Conservation (phyloP, 495 filamentous ascomycete species). For the Amniculicola lignicola region DNA sequence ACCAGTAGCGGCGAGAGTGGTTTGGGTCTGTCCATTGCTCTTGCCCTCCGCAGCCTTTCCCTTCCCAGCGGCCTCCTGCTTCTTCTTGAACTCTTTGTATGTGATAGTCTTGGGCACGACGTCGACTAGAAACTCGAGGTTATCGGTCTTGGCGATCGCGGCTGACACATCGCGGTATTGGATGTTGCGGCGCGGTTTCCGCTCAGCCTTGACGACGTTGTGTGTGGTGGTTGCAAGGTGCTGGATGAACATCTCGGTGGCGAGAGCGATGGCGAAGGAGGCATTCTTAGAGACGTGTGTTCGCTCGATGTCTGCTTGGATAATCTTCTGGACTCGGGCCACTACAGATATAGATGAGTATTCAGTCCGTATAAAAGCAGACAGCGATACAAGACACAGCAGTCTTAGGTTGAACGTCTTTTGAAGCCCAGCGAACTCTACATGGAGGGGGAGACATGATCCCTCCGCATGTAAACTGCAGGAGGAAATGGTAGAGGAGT, state of each 20-base stretch:
- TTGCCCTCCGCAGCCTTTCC: slow-evolving; percentile 11
- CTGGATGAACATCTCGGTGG: slow-evolving; percentile 95
- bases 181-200: slow-evolving; percentile 87
- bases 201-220: slow-evolving; percentile 83
- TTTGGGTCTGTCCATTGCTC: not conserved
- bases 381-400: no score
- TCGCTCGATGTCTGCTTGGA: slow-evolving; percentile 82
- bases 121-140: slow-evolving; percentile 92
- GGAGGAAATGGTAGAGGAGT: no score
- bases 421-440: no score
- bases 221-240: slow-evolving; percentile 81
- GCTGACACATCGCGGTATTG: slow-evolving; percentile 96
- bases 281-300: slow-evolving; percentile 82
- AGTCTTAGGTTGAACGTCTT: no score
- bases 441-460: no score
- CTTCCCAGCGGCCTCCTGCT: slow-evolving; percentile 9
- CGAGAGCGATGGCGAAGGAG: slow-evolving; percentile 89
- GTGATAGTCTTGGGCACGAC: slow-evolving; percentile 81
- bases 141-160: slow-evolving; percentile 83
- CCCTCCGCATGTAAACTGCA: no score
- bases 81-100: slow-evolving; percentile 71
- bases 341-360: slow-evolving; percentile 64
- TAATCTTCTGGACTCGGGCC: slow-evolving; percentile 89
- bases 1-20: no score
- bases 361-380: no score